These are phyloP conservation scores for Eurotiales sp. DNA, from an alignment of 2,329 filamentous ascomycete genomes.

Conservation along the genomic window DNA sequence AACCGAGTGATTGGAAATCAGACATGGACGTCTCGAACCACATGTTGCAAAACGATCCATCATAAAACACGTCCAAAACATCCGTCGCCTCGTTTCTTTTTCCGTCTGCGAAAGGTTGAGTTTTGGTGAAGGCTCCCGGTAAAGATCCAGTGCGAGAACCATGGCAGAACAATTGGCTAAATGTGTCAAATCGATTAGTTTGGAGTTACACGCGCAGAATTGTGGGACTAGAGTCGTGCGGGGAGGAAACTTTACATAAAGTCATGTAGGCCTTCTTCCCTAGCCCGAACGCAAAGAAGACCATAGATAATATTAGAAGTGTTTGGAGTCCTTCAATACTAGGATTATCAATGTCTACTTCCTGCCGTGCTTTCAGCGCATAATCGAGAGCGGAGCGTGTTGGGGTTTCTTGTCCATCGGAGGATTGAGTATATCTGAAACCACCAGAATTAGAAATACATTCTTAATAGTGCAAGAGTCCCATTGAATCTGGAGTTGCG, in stretches of 20 bases:
- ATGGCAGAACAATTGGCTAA: slow-evolving; percentile 73
- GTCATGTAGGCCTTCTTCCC: slow-evolving; percentile 87
- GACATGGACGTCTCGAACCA: slow-evolving; percentile 75
- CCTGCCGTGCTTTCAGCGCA: slow-evolving; percentile 63
- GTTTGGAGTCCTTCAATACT: slow-evolving; percentile 74
- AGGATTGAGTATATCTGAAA: slow-evolving; percentile 64
- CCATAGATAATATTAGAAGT: slow-evolving; percentile 68
- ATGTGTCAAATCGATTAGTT: not conserved
- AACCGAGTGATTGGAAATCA: slow-evolving; percentile 74
- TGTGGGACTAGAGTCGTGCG: no score
- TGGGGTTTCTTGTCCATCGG: slow-evolving; percentile 63
- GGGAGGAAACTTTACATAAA: slow-evolving; percentile 54
- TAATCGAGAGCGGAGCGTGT: slow-evolving; percentile 69
- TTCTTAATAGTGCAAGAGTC: no score
- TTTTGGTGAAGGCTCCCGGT: slow-evolving; percentile 67
- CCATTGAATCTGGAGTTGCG: slow-evolving; percentile 15
- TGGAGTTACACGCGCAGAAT: not conserved
- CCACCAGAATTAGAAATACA: slow-evolving; percentile 18
- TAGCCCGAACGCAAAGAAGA: slow-evolving; percentile 71
- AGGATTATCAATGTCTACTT: slow-evolving; percentile 75
- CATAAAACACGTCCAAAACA: slow-evolving; percentile 87
- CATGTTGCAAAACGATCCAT: slow-evolving; percentile 80
- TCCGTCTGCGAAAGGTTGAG: slow-evolving; percentile 63
- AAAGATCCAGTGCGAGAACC: slow-evolving; percentile 75
- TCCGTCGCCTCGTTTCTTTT: slow-evolving; percentile 69